Conservation (phyloP, 179 eudicot species). For the Gypsophila paniculata region DNA sequence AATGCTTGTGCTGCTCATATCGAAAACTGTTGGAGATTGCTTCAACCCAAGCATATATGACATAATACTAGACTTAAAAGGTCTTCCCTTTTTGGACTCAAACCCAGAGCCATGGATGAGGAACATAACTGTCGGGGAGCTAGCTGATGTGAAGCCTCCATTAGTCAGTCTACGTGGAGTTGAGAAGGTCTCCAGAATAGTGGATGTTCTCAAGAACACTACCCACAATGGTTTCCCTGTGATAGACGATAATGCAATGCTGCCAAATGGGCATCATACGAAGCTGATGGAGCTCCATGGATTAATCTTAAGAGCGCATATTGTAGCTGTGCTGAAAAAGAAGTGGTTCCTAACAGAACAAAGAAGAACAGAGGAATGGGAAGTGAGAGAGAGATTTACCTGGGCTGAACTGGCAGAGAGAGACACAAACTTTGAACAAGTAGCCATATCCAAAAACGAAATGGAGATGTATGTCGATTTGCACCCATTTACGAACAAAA, state of each 20-base stretch:
- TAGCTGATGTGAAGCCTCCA: constrained; percentile 77
- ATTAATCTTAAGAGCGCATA: constrained; percentile 62
- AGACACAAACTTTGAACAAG: constrained; percentile 53
- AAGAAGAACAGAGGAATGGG: constrained; percentile 71
- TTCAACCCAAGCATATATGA: constrained; percentile 88
- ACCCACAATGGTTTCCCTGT: constrained; percentile 89
- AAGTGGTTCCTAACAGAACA: constrained; percentile 68
- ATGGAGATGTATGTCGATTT: constrained; percentile 82
- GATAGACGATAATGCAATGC: constrained; percentile 43
- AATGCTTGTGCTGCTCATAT: constrained; percentile 80
- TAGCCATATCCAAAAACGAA: constrained; percentile 60
- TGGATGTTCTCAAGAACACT: constrained; percentile 67
- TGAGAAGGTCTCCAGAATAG: constrained; percentile 72
- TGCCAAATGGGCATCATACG: constrained; percentile 28
- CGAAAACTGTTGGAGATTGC: constrained; percentile 85
- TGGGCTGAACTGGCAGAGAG: constrained; percentile 80
- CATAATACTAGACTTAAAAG: constrained; percentile 79
- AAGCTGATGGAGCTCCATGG: constrained; percentile 60
- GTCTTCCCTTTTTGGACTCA: constrained; percentile 81
- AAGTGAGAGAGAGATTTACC: constrained; percentile 67
- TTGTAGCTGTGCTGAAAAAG: constrained; percentile 69
- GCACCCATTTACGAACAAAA: constrained; percentile 79
- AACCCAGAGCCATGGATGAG: constrained; percentile 96
- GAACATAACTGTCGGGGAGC: constrained; percentile 69
- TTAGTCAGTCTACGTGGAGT: constrained; percentile 60